Evolutionary conservation across 1,284 basidiomycete species (phyloP).

Genomic region (Apiotrichum brassicae): DNA sequence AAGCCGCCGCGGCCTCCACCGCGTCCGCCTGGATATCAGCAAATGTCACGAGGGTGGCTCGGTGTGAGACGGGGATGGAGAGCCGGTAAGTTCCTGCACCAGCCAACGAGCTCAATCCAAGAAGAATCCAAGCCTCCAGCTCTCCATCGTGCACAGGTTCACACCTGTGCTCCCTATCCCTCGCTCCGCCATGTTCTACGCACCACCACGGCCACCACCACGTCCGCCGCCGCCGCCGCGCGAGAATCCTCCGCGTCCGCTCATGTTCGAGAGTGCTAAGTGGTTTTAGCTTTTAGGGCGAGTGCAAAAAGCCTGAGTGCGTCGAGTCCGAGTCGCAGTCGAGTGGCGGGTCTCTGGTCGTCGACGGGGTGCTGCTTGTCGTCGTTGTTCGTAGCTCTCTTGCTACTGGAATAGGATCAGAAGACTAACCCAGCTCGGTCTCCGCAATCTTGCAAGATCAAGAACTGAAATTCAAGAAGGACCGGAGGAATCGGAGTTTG

Average conservation of each 20-base stretch:
- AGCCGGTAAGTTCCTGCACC: too few relatives aligned
- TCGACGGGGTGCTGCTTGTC: too few relatives aligned
- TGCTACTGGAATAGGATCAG: too few relatives aligned
- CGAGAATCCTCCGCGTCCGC: slow-evolving; percentile 47
- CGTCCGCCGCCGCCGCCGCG: slow-evolving; percentile 38
- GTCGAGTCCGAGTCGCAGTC: not conserved
- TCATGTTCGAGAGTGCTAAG: slow-evolving; percentile 21
- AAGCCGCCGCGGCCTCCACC: slow-evolving; percentile 52
- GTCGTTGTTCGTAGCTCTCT: too few relatives aligned
- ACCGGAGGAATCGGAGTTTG: not conserved
- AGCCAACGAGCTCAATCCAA: too few relatives aligned
- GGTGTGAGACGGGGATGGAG: too few relatives aligned
- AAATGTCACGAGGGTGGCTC: too few relatives aligned
- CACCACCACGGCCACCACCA: slow-evolving; percentile 40
- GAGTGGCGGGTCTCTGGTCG: not conserved
- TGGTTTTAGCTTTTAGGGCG: slow-evolving; percentile 1
- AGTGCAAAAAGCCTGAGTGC: too few relatives aligned
- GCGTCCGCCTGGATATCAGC: slow-evolving; percentile 12
- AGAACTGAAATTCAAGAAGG: not conserved
- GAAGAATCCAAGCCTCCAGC: too few relatives aligned
- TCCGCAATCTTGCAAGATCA: too few relatives aligned
- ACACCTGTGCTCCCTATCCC: not conserved
- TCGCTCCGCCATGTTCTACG: not conserved
- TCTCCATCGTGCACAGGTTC: too few relatives aligned
- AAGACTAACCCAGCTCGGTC: too few relatives aligned